Conservation (phyloP, 2,329 filamentous ascomycete genomes). For the Aureobasidium sp. region DNA sequence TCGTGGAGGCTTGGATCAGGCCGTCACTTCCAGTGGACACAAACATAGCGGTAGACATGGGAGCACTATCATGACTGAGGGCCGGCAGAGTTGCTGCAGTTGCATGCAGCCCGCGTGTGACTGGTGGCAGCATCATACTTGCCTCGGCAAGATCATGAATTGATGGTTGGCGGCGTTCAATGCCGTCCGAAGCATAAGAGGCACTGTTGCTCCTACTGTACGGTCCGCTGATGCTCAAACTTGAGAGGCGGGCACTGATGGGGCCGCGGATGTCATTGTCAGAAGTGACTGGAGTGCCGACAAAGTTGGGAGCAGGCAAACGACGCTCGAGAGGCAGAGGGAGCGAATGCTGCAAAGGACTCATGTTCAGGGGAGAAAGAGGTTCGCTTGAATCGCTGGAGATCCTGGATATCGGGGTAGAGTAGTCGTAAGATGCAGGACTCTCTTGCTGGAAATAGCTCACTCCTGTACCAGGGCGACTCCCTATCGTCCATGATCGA, state of each 20-base stretch:
- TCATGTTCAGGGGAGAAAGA: constrained; percentile 26
- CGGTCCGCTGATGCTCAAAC: not conserved
- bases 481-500: constrained; percentile 19
- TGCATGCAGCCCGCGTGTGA: not conserved
- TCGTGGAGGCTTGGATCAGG: not conserved
- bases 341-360: constrained; percentile 25
- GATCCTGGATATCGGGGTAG: constrained; percentile 16
- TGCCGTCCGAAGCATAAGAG: not conserved
- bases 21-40: not conserved
- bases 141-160: constrained; percentile 9
- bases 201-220: not conserved
- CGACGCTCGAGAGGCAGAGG: constrained; percentile 24
- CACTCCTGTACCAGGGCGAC: constrained; percentile 18
- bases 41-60: not conserved
- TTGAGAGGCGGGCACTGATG: not conserved
- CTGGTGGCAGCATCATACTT: constrained; percentile 9
- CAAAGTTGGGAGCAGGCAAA: constrained; percentile 20
- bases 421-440: constrained; percentile 22
- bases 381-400: constrained; percentile 16
- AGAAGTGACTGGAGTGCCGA: not conserved
- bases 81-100: not conserved
- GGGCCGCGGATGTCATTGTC: constrained; percentile 2
- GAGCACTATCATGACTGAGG: not conserved
- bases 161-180: not conserved
- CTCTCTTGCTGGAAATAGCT: constrained; percentile 17